Base-by-base conservation (phyloP, 2,329 filamentous ascomycete species). In the Trichoderma pleuroti region DNA sequence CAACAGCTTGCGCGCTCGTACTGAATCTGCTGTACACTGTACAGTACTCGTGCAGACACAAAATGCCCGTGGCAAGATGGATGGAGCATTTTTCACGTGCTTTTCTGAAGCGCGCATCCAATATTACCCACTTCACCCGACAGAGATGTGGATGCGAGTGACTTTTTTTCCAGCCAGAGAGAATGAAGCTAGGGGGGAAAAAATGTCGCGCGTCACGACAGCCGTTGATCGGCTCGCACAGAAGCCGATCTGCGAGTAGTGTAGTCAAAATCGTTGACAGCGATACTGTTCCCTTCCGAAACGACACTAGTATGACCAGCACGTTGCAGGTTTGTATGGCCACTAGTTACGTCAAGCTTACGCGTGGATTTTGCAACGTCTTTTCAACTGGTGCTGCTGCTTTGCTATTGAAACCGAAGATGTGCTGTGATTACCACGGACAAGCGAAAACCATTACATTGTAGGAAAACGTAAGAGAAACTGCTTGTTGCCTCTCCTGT, bases 121-220 rank as follows among this genome's bases (percentile, higher is more conserved):
- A 39, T 42, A 34, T 26, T 57, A 66, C 63, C 63, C 63, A 66
- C 63, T n/a, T 66, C 49, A 66, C 26, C 39, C 24, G 2, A 36
- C 63, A 56, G 36, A 28, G 46, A 30, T 66, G 63, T 66, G 63
- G 63, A 39, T 66, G 49, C 63, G 63, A 66, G 49, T n/a, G 21
- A 32, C 34, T 42, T 67, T 59, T 59, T 67, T 21, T 67, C 64
- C 26, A 24, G 14, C n/a, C 52, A 61, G 34, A n/a, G 34, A 46
- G 56, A 68, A n/a, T n/a, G n/a, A n/a, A 39, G 36, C 66, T 39
- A 61, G 46, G 56, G 56, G 18, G 39, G 14, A 36, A 10, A 52
- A 61, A 61, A 68, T 61, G 66, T 68, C 66, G 66, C 65, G 65
- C 66, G 54, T 68, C 66, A 68, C 39, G 39, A 49, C 56, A 60